These are phyloP conservation scores for Rubus idaeus DNA, from an alignment of 306 rosid species.

Conservation along the genomic window DNA sequence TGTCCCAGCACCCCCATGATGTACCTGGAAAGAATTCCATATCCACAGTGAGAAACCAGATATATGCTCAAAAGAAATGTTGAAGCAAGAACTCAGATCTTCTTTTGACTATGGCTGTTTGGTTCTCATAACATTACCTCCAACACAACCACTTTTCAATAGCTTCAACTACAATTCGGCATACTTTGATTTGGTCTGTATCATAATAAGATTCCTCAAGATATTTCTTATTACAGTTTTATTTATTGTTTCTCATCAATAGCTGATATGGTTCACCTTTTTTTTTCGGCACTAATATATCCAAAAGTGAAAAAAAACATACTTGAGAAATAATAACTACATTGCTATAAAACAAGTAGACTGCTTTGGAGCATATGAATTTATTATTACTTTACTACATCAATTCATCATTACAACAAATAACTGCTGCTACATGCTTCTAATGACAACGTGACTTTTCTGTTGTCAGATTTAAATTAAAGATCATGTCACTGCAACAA, in stretches of 20 bases:
- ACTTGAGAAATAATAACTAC: background rate
- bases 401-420: background rate
- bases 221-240: background rate
- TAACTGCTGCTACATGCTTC: background rate
- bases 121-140: background rate
- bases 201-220: background rate
- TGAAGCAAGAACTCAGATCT: background rate
- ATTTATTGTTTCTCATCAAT: background rate
- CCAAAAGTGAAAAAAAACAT: background rate
- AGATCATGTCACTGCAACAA: background rate
- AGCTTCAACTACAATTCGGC: background rate
- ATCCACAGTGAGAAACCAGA: background rate
- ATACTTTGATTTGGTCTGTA: background rate
- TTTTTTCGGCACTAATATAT: background rate
- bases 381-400: background rate
- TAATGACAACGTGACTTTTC: background rate
- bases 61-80: background rate
- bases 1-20: conserved; percentile 97
- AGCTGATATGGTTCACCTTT: background rate
- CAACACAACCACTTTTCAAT: background rate
- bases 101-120: background rate
- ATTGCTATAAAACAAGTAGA: background rate
- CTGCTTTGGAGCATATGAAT: background rate
- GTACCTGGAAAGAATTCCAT: conserved; percentile 54
- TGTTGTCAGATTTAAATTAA: background rate